Base-by-base conservation (phyloP, 148 eudicot species). In the Nyssa sinensis region DNA sequence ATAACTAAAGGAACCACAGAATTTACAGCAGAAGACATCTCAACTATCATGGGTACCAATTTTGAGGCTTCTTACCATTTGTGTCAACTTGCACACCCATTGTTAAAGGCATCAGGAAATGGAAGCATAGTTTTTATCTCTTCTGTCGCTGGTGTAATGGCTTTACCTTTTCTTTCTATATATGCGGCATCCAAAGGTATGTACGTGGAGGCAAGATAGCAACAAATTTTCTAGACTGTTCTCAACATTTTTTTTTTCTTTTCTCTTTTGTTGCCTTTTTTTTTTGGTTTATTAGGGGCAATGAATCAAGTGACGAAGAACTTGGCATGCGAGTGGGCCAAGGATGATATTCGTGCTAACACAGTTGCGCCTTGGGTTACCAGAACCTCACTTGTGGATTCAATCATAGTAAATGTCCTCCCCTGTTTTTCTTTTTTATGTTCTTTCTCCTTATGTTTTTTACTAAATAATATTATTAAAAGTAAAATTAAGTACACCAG, bases 271-370 rank as follows among this genome's bases (percentile, higher is more conserved):
- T n/a, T n/a, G n/a, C n/a, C n/a, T n/a, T n/a, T n/a, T n/a, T n/a
- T n/a, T n/a, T n/a, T n/a, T n/a, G n/a, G n/a, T n/a, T n/a, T n/a
- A n/a, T n/a, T n/a, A 84, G 88, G 79, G n/a, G 88, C 88, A 58
- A 80, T 84, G 23, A 84, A 84, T 64, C 86, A 84, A 28, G 29
- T 80, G 28, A 78, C 82, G 0, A 84, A 63, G 74, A 84, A 72
- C 66, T 76, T 84, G 75, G 86, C 86, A 17, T 84, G 74, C 51
- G 86, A 84, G 53, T 83, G 86, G 86, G 86, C 86, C 30, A 83
- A 74, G 68, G 86, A 83, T 70, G 62, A 77, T 11, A 80, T 84
- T 58, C 74, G 86, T 6, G 69, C 73, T 1, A 84, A 84, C 24
- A 47, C 82, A 1, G 86, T 84, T 35, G 67, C 81, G 2, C 86